Percentiles rank a stretch among this genome's conserved stretches.
Conservation (phyloP, 129 eudicot genomes). For the Tanacetum coccineum region DNA sequence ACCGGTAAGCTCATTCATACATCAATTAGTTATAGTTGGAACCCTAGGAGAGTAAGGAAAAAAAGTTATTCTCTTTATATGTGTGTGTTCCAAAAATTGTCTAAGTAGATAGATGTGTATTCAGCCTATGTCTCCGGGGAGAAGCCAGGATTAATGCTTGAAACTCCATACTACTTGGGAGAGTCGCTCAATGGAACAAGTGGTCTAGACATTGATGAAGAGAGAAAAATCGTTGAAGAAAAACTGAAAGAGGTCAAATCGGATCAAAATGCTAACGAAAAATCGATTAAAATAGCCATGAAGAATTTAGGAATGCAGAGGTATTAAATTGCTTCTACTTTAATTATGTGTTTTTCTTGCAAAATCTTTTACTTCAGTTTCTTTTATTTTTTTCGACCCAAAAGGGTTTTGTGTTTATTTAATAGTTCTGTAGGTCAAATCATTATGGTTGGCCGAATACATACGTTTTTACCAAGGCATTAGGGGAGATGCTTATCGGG, state of each 20-base stretch:
- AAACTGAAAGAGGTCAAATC: constrained; percentile 32
- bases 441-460: constrained; percentile 93
- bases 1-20: constrained; percentile 44
- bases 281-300: constrained; percentile 36
- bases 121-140: constrained; percentile 81
- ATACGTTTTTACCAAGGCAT: constrained; percentile 85
- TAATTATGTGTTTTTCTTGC: neutral
- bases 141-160: constrained; percentile 48
- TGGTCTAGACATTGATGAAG: constrained; percentile 50
- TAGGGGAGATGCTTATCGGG: constrained; percentile 85
- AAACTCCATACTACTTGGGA: constrained; percentile 48
- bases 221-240: constrained; percentile 42
- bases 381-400: neutral
- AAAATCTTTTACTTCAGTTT: neutral
- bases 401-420: neutral
- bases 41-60: too few species aligned
- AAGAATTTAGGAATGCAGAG: constrained; percentile 65
- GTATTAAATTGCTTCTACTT: constrained; percentile 21
- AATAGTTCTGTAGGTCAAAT: constrained; percentile 46
- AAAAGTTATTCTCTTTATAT: too few species aligned
- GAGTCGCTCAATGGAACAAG: constrained; percentile 51
- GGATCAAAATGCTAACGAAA: constrained; percentile 28
- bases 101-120: neutral
- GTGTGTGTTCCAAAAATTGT: too few species aligned
- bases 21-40: neutral